Evolutionary conservation across 306 rosid species (phyloP).

Genomic region (Malus asiatica): DNA sequence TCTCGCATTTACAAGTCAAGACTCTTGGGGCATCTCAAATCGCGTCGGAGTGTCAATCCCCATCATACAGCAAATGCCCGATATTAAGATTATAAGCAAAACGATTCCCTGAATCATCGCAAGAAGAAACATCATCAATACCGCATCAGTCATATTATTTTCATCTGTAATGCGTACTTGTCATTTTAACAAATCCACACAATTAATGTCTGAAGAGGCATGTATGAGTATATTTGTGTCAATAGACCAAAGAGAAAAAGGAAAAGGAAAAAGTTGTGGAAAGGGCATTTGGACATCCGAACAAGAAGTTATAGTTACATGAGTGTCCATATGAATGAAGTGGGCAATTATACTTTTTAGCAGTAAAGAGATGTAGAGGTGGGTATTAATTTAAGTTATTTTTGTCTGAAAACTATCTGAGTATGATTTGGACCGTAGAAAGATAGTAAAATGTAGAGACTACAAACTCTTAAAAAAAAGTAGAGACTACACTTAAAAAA

Average conservation of each 20-base stretch:
- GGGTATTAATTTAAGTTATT: background rate
- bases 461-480: background rate
- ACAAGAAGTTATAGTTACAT: background rate
- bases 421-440: background rate
- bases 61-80: conserved; percentile 99
- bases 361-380: background rate
- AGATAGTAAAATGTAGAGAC: background rate
- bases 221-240: background rate
- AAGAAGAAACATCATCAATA: conserved; percentile 25
- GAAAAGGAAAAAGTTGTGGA: background rate
- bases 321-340: background rate
- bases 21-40: conserved; percentile 86
- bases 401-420: no score
- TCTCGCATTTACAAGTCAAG: conserved; percentile 29
- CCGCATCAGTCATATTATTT: conserved; percentile 1
- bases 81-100: conserved; percentile 73
- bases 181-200: background rate
- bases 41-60: conserved; percentile 95
- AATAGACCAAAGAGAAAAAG: background rate
- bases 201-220: background rate
- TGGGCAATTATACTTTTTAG: background rate
- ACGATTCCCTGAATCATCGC: conserved; percentile 63
- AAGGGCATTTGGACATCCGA: background rate
- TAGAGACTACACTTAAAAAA: background rate
- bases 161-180: background rate